Conservation (phyloP, 169 alveolate genomes). For the Plasmodium sp. region DNA sequence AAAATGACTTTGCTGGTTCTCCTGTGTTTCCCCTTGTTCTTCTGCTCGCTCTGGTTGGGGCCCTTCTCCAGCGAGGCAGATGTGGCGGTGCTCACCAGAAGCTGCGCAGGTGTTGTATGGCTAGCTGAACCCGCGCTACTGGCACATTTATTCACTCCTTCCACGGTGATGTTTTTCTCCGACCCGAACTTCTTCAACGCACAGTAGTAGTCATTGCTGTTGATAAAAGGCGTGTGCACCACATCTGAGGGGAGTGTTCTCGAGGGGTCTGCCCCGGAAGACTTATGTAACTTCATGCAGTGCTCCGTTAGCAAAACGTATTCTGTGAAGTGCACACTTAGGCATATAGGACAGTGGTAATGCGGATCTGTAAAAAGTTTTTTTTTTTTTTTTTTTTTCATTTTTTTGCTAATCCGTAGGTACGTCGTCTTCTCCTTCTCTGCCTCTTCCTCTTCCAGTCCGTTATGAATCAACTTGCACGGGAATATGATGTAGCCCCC, state of each 20-base stretch:
- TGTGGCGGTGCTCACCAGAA: background rate
- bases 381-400: conserved; percentile 22
- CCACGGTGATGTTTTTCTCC: background rate
- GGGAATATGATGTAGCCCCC: conserved; percentile 83
- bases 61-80: background rate
- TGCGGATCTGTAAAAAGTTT: conserved; percentile 49
- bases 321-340: conserved; percentile 21
- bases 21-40: conserved; percentile 15
- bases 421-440: background rate
- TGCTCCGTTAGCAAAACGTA: conserved; percentile 29
- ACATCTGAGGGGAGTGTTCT: conserved; percentile 53
- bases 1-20: conserved; percentile 71
- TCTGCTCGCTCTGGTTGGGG: background rate
- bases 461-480: conserved; percentile 70
- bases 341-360: conserved; percentile 61
- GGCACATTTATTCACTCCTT: background rate
- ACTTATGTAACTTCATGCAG: conserved; percentile 30
- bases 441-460: background rate
- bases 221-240: conserved; percentile 59
- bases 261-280: conserved; percentile 55
- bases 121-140: background rate
- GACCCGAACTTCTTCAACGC: conserved; percentile 26
- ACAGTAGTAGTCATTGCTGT: conserved; percentile 38
- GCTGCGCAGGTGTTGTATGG: background rate
- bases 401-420: background rate